These are phyloP conservation scores for Kodamaea sagamina DNA, from an alignment of 805 yeast genomes.

Conservation along the genomic window DNA sequence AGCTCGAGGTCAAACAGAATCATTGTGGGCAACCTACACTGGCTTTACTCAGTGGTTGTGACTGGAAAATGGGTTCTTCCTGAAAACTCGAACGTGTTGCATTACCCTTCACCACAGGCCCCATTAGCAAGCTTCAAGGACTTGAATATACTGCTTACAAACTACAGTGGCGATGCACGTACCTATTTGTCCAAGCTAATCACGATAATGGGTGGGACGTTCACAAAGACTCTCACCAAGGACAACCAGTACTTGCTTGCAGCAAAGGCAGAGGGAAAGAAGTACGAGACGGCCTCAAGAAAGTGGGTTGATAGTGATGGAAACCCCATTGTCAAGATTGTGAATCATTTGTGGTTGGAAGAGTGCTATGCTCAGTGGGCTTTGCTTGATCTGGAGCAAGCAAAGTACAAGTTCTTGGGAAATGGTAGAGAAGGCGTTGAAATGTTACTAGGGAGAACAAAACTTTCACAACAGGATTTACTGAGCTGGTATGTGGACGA, in stretches of 20 bases:
- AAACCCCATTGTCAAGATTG: slow-evolving; percentile 45
- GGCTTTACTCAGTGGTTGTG: slow-evolving; percentile 73
- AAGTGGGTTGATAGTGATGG: slow-evolving; percentile 53
- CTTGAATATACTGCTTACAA: slow-evolving; percentile 67
- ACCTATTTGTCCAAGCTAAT: slow-evolving; percentile 66
- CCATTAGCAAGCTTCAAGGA: slow-evolving; percentile 57
- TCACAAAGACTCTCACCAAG: slow-evolving; percentile 64
- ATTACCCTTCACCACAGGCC: slow-evolving; percentile 62
- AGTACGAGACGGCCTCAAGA: slow-evolving; percentile 65
- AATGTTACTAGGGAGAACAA: slow-evolving; percentile 54
- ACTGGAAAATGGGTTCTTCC: slow-evolving; percentile 60
- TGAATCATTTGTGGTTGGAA: slow-evolving; percentile 89
- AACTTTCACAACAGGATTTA: slow-evolving; percentile 44
- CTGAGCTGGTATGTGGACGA: slow-evolving; percentile 33
- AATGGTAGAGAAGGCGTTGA: slow-evolving; percentile 40
- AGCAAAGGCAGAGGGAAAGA: slow-evolving; percentile 67
- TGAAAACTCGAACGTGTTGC: slow-evolving; percentile 52
- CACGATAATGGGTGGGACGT: slow-evolving; percentile 70
- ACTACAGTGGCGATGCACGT: slow-evolving; percentile 85
- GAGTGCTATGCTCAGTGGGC: slow-evolving; percentile 68
- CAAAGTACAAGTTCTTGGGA: slow-evolving; percentile 52
- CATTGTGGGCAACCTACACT: slow-evolving; percentile 65
- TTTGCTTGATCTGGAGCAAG: slow-evolving; percentile 44
- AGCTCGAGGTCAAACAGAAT: slow-evolving; percentile 44
- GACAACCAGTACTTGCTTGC: slow-evolving; percentile 74